These are phyloP conservation scores for Moesziomyces globuligerus DNA, from an alignment of 1,284 basidiomycete genomes.

Conservation along the genomic window DNA sequence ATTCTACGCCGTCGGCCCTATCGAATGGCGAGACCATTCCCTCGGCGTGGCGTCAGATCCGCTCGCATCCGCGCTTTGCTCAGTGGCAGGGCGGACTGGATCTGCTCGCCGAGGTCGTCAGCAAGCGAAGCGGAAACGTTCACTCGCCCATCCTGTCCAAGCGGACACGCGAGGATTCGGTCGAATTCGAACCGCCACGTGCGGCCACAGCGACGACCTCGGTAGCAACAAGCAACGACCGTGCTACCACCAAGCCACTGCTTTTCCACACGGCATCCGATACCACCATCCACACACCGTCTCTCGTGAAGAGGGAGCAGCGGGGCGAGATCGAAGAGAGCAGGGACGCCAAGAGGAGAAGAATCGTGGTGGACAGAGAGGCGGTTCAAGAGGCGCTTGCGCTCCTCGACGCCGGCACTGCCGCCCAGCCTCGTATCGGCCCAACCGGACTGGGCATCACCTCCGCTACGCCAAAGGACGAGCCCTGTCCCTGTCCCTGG, in stretches of 20 bases:
- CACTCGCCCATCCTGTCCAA: slow-evolving; percentile 40
- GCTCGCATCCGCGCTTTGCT: slow-evolving; percentile 60
- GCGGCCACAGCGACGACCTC: slow-evolving; percentile 2
- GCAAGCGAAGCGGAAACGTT: slow-evolving; percentile 40
- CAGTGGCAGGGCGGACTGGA: slow-evolving; percentile 60
- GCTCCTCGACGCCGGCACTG: slow-evolving; percentile 49
- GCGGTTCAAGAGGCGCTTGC: slow-evolving; percentile 56
- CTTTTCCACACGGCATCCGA: slow-evolving; percentile 22
- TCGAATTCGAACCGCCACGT: slow-evolving; percentile 39
- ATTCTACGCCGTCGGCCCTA: background rate
- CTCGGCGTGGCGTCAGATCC: slow-evolving; percentile 59
- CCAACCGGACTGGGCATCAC: background rate
- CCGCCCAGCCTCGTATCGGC: slow-evolving; percentile 21
- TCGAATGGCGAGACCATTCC: slow-evolving; percentile 51
- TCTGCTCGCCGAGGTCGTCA: slow-evolving; percentile 63
- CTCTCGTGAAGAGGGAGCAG: slow-evolving; percentile 16
- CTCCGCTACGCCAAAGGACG: slow-evolving; percentile 16
- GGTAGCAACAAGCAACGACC: slow-evolving; percentile 27
- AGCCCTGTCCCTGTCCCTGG: slow-evolving; percentile 39
- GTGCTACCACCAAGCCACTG: slow-evolving; percentile 20
- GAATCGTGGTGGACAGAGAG: slow-evolving; percentile 52
- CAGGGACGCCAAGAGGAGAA: slow-evolving; percentile 45
- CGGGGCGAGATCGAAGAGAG: slow-evolving; percentile 8
- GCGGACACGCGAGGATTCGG: slow-evolving; percentile 21
- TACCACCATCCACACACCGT: slow-evolving; percentile 3